phyloP scores from a whole-genome alignment of 139 green algal genomes.

The Auxenochlorella pyrenoidosa region DNA sequence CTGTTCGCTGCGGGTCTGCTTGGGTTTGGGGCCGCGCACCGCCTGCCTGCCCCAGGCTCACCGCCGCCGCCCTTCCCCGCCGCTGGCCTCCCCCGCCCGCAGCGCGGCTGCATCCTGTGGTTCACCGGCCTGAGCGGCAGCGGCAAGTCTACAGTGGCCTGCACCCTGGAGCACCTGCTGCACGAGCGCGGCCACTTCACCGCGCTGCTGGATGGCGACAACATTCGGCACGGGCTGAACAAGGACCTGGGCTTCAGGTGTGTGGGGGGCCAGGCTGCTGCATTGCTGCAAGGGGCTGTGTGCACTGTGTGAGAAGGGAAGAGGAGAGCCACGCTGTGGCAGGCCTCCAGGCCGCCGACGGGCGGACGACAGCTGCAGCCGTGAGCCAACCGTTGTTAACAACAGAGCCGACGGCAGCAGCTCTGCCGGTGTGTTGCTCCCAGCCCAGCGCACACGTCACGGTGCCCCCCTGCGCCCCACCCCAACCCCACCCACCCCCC shows the following conservation, averaged over 20 bases:
- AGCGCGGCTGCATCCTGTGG: constrained; percentile 86
- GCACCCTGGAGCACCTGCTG: constrained; percentile 85
- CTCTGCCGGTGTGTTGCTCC: too few relatives aligned
- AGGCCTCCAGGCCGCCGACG: too few relatives aligned
- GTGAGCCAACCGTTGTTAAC: too few relatives aligned
- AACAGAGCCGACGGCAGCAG: too few relatives aligned
- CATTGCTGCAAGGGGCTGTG: not conserved
- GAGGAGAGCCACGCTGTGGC: too few relatives aligned
- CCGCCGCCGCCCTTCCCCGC: not conserved
- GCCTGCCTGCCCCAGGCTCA: too few relatives aligned
- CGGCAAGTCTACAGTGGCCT: constrained; percentile 80
- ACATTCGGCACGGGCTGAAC: constrained; percentile 95
- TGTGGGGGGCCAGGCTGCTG: not conserved
- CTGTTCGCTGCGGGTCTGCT: too few relatives aligned
- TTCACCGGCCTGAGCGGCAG: constrained; percentile 89
- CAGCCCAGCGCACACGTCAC: too few relatives aligned
- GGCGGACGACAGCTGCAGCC: too few relatives aligned
- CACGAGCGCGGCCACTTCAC: constrained; percentile 77
- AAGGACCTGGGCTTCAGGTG: constrained; percentile 93
- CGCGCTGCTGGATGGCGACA: constrained; percentile 94
- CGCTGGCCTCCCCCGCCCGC: not conserved
- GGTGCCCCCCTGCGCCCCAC: not conserved
- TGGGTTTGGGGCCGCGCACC: too few relatives aligned
- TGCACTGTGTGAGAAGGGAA: not conserved
- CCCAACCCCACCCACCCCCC: not conserved